Base-by-base conservation (phyloP, 495 filamentous ascomycete species). In the Xylaria scruposa region DNA sequence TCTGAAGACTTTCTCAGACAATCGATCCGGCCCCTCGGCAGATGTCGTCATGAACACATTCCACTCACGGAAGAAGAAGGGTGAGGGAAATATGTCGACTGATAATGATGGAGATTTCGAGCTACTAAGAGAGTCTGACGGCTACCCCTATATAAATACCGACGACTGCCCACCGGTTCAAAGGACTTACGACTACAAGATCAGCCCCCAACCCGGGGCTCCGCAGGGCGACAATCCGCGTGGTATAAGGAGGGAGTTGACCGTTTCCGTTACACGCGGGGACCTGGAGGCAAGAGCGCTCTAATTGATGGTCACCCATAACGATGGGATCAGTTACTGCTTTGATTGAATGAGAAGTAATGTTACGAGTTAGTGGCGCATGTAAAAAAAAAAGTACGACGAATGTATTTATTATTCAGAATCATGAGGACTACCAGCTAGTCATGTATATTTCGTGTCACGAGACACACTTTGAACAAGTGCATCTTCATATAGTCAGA, bases 1-100 rank as follows among this genome's bases (percentile, higher is more conserved):
- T 21, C 4, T 31, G 17, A 62, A 62, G 31, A 42, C 33, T 0
- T 24, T 62, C 1, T 21, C 36, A 15, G n/a, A 26, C 2, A 13
- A 26, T n/a, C 7, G 59, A 12, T 62, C 36, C 19, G 59, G 21
- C 15, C 59, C 59, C 17, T 42, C 33, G 19, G 59, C 19, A 24
- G n/a, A 42, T 21, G 36, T 62, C 19, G 31, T 62, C 17, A 62
- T 60, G 31, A 60, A 60, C 19, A 36, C 58, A n/a, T 62, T 62
- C 59, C 31, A 62, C 13, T 62, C 36, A 24, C 59, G 36, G 3
- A 62, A 62, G 36, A 62, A 62, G 59, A 62, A 62, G 6, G 31
- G 0, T 0, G 31, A 59, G 5, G 56, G 56, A 9, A 33, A 31
- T 19, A 7, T 19, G 26, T 36, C 29, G 29, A 36, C 19, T n/a